Conservation (phyloP, 257 asterid species). For the Striga asiatica region DNA sequence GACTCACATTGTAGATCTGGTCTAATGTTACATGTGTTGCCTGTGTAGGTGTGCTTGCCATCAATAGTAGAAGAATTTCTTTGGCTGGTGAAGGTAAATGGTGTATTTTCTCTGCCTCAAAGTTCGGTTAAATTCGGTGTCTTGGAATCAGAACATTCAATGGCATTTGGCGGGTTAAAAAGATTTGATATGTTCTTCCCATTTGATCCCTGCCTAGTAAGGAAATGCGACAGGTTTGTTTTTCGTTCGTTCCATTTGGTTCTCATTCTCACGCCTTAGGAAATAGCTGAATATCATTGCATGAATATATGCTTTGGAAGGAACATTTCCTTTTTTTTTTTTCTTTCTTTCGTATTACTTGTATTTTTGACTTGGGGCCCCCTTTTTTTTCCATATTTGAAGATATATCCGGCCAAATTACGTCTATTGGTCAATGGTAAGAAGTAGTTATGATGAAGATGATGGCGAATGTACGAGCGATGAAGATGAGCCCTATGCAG, state of each 20-base stretch:
- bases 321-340: no score
- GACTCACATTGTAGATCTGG: no score
- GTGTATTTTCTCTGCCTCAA: slow-evolving; percentile 40
- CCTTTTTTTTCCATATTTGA: slow-evolving; percentile 8
- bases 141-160: slow-evolving; percentile 53
- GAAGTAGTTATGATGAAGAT: slow-evolving; percentile 38
- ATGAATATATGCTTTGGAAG: no score
- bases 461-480: slow-evolving; percentile 51
- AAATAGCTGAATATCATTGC: no score
- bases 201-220: slow-evolving; percentile 78
- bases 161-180: slow-evolving; percentile 60
- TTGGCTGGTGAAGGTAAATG: slow-evolving; percentile 39
- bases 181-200: slow-evolving; percentile 86
- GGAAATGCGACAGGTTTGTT: slow-evolving; percentile 75
- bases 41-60: slow-evolving; percentile 70
- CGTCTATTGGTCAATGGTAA: slow-evolving; percentile 88
- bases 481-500: slow-evolving; percentile 31
- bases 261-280: no score
- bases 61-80: slow-evolving; percentile 80
- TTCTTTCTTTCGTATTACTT: no score
- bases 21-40: not conserved
- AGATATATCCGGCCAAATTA: slow-evolving; percentile 79
- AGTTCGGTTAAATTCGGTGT: slow-evolving; percentile 23
- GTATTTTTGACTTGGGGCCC: not conserved
- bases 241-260: not conserved